phyloP scores from a whole-genome alignment of 331 rosid species.

The Malus hybrid region DNA sequence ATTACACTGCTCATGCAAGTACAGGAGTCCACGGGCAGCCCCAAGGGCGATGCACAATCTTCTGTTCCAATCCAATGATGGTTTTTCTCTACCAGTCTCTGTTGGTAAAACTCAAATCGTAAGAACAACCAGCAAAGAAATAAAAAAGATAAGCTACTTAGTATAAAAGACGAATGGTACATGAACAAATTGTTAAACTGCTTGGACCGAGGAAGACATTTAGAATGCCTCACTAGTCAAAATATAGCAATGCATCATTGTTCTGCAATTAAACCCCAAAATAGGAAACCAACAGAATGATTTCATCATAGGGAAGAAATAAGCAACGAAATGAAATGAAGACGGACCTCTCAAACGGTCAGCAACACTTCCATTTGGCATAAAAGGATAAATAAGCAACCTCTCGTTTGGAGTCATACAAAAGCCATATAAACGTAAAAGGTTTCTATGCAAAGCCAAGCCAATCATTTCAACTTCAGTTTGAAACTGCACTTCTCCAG shows the following conservation, averaged over 20 bases:
- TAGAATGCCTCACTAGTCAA: neutral
- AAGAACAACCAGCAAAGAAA: neutral
- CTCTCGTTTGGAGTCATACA: conserved; percentile 92
- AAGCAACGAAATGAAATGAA: conserved; percentile 2
- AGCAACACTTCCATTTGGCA: conserved; percentile 96
- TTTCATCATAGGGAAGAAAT: neutral
- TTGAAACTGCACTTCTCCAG: conserved; percentile 97
- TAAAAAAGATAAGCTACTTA: neutral
- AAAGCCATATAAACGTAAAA: conserved; percentile 79
- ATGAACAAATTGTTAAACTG: neutral
- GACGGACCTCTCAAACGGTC: conserved; percentile 95
- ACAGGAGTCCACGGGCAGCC: conserved; percentile 86
- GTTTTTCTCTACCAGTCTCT: conserved; percentile 68
- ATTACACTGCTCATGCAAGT: conserved; percentile 89
- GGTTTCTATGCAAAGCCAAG: conserved; percentile 92
- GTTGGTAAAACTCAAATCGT: conserved; percentile 6
- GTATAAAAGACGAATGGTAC: neutral
- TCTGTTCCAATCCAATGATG: conserved; percentile 86
- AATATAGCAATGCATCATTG: neutral
- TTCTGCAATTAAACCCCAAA: neutral
- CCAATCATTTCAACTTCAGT: conserved; percentile 99
- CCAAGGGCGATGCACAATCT: conserved; percentile 68
- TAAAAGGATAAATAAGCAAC: conserved; percentile 86
- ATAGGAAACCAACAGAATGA: neutral
- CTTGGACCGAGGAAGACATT: neutral